Conservation (phyloP, 2,329 filamentous ascomycete genomes). For the Conoideocrella luteorostrata region DNA sequence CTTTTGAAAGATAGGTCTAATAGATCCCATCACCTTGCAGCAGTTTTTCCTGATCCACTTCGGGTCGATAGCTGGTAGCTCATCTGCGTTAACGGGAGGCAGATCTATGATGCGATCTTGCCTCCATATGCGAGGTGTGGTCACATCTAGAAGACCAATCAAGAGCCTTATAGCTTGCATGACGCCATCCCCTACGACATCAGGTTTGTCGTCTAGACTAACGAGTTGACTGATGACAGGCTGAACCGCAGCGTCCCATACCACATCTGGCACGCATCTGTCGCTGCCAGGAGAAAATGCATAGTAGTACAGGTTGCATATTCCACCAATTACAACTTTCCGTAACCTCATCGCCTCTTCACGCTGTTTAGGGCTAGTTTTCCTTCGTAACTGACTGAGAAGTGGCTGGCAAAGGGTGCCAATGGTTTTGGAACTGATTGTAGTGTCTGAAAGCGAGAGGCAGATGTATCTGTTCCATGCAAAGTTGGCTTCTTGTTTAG, state of each 20-base stretch:
- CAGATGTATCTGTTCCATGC: constrained; percentile 86
- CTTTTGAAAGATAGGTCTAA: constrained; percentile 53
- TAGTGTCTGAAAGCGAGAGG: constrained; percentile 58
- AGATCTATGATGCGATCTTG: constrained; percentile 62
- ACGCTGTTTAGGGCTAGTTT: constrained; percentile 48
- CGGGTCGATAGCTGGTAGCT: constrained; percentile 76
- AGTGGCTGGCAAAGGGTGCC: constrained; percentile 59
- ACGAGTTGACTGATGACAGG: constrained; percentile 56
- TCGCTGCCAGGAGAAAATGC: constrained; percentile 65
- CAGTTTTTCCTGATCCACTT: constrained; percentile 80
- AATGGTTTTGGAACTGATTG: constrained; percentile 36
- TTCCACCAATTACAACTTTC: constrained; percentile 56
- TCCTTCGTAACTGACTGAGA: constrained; percentile 60
- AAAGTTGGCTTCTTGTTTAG: constrained; percentile 69
- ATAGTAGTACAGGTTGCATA: constrained; percentile 80
- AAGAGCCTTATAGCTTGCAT: constrained; percentile 63
- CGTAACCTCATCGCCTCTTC: constrained; percentile 46
- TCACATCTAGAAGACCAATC: constrained; percentile 59
- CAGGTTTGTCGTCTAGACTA: constrained; percentile 24
- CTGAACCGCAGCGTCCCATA: constrained; percentile 72
- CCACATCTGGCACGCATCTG: constrained; percentile 59
- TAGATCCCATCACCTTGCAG: constrained; percentile 55
- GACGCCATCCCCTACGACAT: constrained; percentile 42
- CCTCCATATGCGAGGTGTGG: constrained; percentile 59
- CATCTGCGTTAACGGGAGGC: constrained; percentile 55